phyloP scores from a whole-genome alignment of 1,139 yeast species.

The Groenewaldozyma sp. region DNA sequence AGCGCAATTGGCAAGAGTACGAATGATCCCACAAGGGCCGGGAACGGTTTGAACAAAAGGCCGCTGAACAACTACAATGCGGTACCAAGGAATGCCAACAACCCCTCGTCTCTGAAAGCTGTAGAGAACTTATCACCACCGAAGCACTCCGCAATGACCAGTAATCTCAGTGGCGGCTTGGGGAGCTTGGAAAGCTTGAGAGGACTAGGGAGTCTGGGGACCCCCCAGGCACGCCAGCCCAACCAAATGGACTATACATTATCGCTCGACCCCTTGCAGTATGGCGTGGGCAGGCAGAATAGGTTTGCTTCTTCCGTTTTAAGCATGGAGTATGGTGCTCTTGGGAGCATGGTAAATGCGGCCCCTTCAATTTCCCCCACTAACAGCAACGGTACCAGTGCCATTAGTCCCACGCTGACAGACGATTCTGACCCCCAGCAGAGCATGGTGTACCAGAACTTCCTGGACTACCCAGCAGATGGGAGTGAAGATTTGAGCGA shows the following conservation, averaged over 20 bases:
- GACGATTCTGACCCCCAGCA: conserved; percentile 17
- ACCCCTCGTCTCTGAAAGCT: neutral
- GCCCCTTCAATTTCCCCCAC: conserved; percentile 10
- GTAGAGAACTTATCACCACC: too few species aligned
- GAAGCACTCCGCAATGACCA: too few species aligned
- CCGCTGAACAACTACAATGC: neutral
- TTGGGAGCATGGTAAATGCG: conserved; percentile 39
- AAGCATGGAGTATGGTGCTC: conserved; percentile 65
- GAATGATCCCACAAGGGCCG: neutral
- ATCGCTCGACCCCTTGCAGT: neutral
- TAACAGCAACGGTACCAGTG: conserved; percentile 23
- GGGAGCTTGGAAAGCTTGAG: neutral
- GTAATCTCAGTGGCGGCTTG: too few species aligned
- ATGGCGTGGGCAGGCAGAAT: neutral
- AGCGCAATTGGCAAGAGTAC: neutral
- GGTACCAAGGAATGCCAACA: conserved; percentile 19
- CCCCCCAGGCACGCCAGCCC: neutral
- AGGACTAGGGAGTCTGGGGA: neutral
- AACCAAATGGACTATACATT: neutral
- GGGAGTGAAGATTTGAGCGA: conserved; percentile 13
- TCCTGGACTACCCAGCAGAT: conserved; percentile 8
- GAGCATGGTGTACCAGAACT: conserved; percentile 4
- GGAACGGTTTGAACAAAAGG: neutral
- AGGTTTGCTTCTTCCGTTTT: conserved; percentile 64
- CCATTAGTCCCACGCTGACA: conserved; percentile 20